Conservation (phyloP, 352 stramenopile species). For the Blastocystis sp. region DNA sequence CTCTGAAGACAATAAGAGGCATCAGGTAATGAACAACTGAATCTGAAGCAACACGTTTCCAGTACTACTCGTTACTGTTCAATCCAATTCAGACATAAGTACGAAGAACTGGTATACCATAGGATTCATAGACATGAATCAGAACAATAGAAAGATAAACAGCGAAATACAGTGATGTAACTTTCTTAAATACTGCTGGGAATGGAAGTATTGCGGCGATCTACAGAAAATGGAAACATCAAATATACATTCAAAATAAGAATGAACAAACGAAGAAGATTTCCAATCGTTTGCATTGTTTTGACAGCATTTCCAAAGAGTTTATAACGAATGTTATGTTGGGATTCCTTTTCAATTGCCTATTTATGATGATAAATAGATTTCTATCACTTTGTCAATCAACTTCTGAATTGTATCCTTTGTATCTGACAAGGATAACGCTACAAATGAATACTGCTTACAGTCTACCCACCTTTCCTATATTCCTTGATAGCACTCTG, state of each 20-base stretch:
- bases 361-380: not conserved
- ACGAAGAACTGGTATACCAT: not conserved
- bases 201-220: not conserved
- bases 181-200: not conserved
- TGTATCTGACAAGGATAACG: not conserved
- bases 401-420: conserved; percentile 9
- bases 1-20: not conserved
- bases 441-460: not conserved
- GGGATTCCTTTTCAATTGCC: not conserved
- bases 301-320: not conserved
- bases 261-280: not conserved
- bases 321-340: not conserved
- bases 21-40: not conserved
- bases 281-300: not conserved
- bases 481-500: conserved; percentile 33
- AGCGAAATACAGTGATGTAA: conserved; percentile 14
- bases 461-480: not conserved
- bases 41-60: not conserved
- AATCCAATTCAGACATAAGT: not conserved
- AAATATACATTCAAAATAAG: not conserved
- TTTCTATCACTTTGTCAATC: not conserved
- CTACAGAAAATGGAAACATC: not conserved
- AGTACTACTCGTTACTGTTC: not conserved
- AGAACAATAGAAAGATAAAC: not conserved
- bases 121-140: conserved; percentile 28